These are phyloP conservation scores for Pyrenophora tritici-repentis DNA, from an alignment of 2,329 filamentous ascomycete species.

Conservation along the genomic window DNA sequence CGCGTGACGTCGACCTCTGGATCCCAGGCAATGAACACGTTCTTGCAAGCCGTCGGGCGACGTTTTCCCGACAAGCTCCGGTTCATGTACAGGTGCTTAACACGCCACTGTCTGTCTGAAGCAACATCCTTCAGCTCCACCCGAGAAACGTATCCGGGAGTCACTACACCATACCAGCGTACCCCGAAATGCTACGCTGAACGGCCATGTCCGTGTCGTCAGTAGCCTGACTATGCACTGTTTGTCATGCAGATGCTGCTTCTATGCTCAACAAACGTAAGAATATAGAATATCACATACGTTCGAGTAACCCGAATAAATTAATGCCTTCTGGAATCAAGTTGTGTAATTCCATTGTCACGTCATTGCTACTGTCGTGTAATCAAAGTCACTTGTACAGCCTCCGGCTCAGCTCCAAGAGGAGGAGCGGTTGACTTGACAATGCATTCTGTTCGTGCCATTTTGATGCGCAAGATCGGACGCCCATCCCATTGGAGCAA, in stretches of 20 bases:
- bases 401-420: constrained; percentile 5
- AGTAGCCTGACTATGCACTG: not conserved
- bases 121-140: not conserved
- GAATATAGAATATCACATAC: not conserved
- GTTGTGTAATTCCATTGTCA: too few species aligned
- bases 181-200: not conserved
- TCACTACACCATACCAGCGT: not conserved
- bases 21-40: not conserved
- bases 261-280: not conserved
- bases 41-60: not conserved
- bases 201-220: not conserved
- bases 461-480: too few species aligned
- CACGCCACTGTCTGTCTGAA: not conserved
- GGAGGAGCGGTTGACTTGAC: constrained; percentile 6
- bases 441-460: too few species aligned
- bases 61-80: not conserved
- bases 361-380: constrained; percentile 3
- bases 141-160: not conserved
- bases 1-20: not conserved
- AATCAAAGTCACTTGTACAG: constrained; percentile 12
- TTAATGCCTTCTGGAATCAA: not conserved
- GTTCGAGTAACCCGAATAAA: not conserved
- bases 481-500: too few species aligned
- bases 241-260: not conserved
- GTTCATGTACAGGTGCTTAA: not conserved